Evolutionary conservation across 2,329 filamentous ascomycete genomes (phyloP).

Genomic region (Monilinia fructicola): DNA sequence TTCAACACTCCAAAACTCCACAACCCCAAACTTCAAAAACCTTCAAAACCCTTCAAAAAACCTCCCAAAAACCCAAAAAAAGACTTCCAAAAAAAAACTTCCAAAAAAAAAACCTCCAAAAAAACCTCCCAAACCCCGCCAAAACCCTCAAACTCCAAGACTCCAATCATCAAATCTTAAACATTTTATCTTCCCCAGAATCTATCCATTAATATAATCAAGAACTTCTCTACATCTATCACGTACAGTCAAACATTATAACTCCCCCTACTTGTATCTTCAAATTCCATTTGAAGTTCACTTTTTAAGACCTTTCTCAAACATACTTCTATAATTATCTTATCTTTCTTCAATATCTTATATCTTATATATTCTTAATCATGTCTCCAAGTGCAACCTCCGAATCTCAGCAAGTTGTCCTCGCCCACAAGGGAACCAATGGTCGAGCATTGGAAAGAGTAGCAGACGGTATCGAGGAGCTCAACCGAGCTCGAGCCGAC

Average conservation of each 20-base stretch:
- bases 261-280: neutral
- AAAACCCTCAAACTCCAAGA: neutral
- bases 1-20: too few species aligned
- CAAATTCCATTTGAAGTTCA: neutral
- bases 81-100: too few species aligned
- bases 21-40: neutral
- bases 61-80: too few species aligned
- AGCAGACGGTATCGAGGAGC: constrained; percentile 53
- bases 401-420: too few species aligned
- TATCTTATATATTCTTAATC: too few species aligned
- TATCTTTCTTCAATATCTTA: neutral
- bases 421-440: constrained; percentile 27
- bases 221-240: neutral
- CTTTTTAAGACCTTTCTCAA: neutral
- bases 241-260: neutral
- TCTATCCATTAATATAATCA: neutral
- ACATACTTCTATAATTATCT: too few species aligned
- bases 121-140: too few species aligned
- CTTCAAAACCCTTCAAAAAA: too few species aligned
- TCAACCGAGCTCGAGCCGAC: constrained; percentile 53
- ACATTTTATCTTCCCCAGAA: neutral
- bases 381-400: neutral
- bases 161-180: too few species aligned
- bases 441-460: constrained; percentile 45
- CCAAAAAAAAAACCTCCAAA: too few species aligned